Conservation (phyloP, 1,139 yeast species). For the Geotrichum citri-aurantii region DNA sequence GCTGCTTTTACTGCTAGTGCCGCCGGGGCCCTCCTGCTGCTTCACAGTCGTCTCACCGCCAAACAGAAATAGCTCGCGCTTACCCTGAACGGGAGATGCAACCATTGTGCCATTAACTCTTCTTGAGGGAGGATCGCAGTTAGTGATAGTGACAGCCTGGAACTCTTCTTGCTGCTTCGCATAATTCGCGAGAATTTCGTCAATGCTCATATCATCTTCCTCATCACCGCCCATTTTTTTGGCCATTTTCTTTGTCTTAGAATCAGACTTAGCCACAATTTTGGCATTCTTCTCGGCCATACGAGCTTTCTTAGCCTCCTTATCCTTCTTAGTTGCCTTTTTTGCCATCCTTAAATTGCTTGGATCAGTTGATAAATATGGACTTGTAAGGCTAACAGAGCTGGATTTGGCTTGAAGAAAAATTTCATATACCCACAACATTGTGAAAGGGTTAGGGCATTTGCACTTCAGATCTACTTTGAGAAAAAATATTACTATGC, state of each 20-base stretch:
- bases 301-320: conserved; percentile 88
- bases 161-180: conserved; percentile 68
- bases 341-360: conserved; percentile 54
- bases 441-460: neutral
- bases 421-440: neutral
- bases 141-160: conserved; percentile 61
- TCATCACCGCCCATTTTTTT: conserved; percentile 69
- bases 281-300: conserved; percentile 80
- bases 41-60: conserved; percentile 71
- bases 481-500: neutral
- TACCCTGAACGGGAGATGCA: conserved; percentile 69
- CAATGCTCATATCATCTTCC: conserved; percentile 86
- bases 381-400: neutral
- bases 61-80: conserved; percentile 70
- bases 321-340: conserved; percentile 81
- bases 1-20: neutral
- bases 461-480: neutral
- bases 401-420: neutral
- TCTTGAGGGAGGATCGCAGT: conserved; percentile 54
- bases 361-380: neutral
- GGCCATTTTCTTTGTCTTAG: conserved; percentile 66
- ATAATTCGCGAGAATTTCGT: conserved; percentile 70
- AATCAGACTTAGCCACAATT: conserved; percentile 64
- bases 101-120: conserved; percentile 72
- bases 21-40: conserved; percentile 15